Base-by-base conservation (phyloP, 164 flowering plant genomes). In the Aristolochia fimbriata region DNA sequence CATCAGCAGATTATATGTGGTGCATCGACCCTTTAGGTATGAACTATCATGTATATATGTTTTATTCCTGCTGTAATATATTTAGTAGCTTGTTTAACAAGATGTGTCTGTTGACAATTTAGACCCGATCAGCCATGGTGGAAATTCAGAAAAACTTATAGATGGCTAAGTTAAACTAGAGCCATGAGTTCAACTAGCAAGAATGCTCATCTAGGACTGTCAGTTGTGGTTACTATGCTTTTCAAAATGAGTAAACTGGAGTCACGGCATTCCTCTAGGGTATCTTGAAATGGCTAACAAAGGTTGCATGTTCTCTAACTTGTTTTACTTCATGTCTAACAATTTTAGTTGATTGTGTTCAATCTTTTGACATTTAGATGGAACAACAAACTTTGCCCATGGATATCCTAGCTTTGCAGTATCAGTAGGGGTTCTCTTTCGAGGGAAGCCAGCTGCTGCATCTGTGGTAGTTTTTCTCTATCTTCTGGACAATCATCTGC, bases 1-100 rank as follows among this genome's bases (percentile, higher is more conserved):
- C 87, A 55, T 92, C 96, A 43, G 90, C 96, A 43, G 90, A 89
- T 69, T 89, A 89, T 75, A 87, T 92, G 21, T 92, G 96, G 96
- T 92, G 98, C 79, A 92, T 92, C 63, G 96, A 92, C 74, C 98
- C 98, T 47, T 76, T 92, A 74, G 98, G 98, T 92, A 62, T 73
- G 81, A 49, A n/a, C n/a, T n/a, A n/a, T n/a, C n/a, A n/a, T n/a
- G n/a, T n/a, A n/a, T n/a, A n/a, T n/a, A n/a, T 23, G 48, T 57
- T 65, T 45, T 50, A 30, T 37, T 59, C 15, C 27, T 9, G 8
- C n/a, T 48, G 24, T 13, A 10, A 43, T 31, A n/a, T 43, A 12
- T 17, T 59, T 46, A 25, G 45, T 8, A 19, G 17, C 17, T n/a
- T 59, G 23, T 27, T 43, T 33, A 22, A 33, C 15, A 17, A 10